A percentile compares a stretch with the other conserved stretches of the same genome.
Conservation (phyloP, 1,284 basidiomycete species). For the Schizophyllum commune region DNA sequence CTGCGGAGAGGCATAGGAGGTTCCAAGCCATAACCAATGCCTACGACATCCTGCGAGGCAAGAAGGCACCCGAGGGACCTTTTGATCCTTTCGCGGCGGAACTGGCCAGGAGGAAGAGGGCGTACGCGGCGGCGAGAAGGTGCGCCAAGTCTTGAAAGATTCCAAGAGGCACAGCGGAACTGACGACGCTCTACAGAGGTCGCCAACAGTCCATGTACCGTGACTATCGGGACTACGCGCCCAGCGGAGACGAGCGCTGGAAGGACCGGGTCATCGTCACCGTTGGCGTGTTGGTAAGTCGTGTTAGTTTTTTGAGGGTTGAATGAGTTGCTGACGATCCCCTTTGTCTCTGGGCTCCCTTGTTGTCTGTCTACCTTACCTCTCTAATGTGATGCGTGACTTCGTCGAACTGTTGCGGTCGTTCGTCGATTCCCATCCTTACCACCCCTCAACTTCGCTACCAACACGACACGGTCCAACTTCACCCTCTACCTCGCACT, state of each 20-base stretch:
- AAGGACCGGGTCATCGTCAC: neutral
- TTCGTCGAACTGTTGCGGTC: too few relatives aligned
- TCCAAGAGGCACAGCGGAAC: too few relatives aligned
- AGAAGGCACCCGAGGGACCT: neutral
- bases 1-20: slow-evolving; percentile 45
- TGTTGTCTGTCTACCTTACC: neutral
- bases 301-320: neutral
- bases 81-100: neutral
- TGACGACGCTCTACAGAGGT: neutral
- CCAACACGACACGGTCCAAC: too few relatives aligned
- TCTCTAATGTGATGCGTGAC: too few relatives aligned
- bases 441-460: too few relatives aligned
- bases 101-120: neutral
- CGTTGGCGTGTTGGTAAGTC: neutral
- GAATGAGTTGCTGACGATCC: neutral
- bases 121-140: neutral
- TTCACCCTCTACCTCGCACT: too few relatives aligned
- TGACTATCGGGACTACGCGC: neutral
- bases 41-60: slow-evolving; percentile 34
- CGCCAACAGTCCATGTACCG: neutral
- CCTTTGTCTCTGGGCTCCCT: neutral
- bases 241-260: neutral
- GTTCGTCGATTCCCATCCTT: too few relatives aligned
- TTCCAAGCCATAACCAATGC: slow-evolving; percentile 48
- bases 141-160: neutral